Base-by-base conservation (phyloP, 1,284 basidiomycete genomes). In the Pisolithus thermaeus region DNA sequence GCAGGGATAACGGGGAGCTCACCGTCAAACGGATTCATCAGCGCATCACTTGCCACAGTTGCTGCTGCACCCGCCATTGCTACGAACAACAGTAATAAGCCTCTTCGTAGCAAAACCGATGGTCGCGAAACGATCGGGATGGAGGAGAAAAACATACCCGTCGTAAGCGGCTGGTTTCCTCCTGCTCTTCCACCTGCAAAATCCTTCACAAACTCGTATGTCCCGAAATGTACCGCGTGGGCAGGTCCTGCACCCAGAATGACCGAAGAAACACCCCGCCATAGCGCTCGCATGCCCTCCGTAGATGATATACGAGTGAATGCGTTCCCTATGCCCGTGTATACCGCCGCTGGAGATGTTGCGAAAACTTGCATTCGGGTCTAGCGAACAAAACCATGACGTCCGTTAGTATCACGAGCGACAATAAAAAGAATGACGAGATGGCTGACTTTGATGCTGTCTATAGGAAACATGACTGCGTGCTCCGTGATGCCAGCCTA, bases 1-100 rank as follows among this genome's bases (percentile, higher is more conserved):
- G 50, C 37, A 46, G 48, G 23, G 43, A 43, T 18, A 51, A 43
- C 56, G 25, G 39, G 23, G 39, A 43, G 70, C 83, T 67, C 68
- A 96, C 94, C 94, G 72, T 99, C 97, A 67, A 99, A 99, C 3
- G 97, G 97, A 71, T 99, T 99, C 97, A 99, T 99, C 54, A 99
- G 77, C 7, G 96, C 96, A 73, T 99, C 97, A 52, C 90, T 90
- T 2, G 93, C 90, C 60, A 97, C 90, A 20, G 96, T 98, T 0
- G 97, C 97, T 1, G 87, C 83, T 49, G 94, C 96, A 58, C 97
- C 97, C 27, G 97, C 97, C 25, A 96, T 65, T 18, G 95, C 95
- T 89, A 54, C 41, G 45, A 25, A 39, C 23, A 11, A 22, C 20
- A 52, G 50, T 43, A 16, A 22, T 65, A 46, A 61, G 57, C 12